Base-by-base conservation (phyloP, 164 flowering plant species). In the Chimonanthus salicifolius region DNA sequence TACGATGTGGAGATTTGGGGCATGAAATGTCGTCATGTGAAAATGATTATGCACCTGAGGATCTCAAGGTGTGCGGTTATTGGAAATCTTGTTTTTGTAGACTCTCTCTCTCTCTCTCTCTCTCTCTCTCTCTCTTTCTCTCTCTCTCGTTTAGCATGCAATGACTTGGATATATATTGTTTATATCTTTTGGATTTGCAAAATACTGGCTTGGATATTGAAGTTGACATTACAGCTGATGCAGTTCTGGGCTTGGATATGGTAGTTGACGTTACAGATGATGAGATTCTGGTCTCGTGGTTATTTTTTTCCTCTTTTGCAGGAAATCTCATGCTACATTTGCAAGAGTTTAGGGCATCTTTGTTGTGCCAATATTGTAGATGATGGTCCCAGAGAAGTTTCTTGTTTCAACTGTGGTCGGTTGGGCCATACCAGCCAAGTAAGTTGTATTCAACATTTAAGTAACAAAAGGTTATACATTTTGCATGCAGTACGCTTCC, bases 391-490 rank as follows among this genome's bases (percentile, higher is more conserved):
- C 49, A 76, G 80, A 78, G 85, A 79, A 64, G 75, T 86, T 78
- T 90, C 98, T 68, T 95, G 99, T 79, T 95, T 88, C 78, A 89
- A 79, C 80, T 95, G 99, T 85, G 99, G 98, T 71, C 85, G 80
- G 66, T 70, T 80, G 67, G 99, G 97, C 18, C 99, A 92, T 80
- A 82, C 85, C 73, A 98, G 96, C 73, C 51, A 82, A 86, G 97
- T 92, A 87, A 87, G 95, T 77, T 18, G 58, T 58, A 16, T 49
- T 72, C 49, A 5, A 20, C 64, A 66, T 64, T 51, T 54, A 33
- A 54, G 11, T 13, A 0, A 54, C 16, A 63, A 18, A 46, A 13
- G 44, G 21, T 63, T 63, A 18, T 63, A 63, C 21, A 44, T 63
- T 5, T 63, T 63, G 10, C 33, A 33, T 33, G 1, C 33, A 1